Evolutionary conservation across 2,329 filamentous ascomycete species (phyloP).

Genomic region (Nakataea oryzae): DNA sequence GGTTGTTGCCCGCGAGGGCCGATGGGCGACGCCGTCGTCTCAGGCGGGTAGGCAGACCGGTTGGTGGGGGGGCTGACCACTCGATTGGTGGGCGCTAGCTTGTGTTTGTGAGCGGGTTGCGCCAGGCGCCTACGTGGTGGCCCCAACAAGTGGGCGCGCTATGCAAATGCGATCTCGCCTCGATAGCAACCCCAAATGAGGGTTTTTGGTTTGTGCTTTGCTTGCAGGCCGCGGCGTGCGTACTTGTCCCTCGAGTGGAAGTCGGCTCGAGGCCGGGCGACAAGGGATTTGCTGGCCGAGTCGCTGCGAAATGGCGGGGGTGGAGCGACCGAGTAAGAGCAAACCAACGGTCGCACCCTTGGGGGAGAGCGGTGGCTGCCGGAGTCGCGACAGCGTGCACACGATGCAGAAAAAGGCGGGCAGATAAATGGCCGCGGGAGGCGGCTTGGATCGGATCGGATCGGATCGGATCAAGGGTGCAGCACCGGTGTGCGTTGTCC

Average conservation of each 20-base stretch:
- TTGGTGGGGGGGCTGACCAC: background rate
- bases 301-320: background rate
- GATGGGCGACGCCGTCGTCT: background rate
- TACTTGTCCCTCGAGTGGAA: background rate
- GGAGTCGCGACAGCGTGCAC: background rate
- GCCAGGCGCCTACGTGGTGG: background rate
- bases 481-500: background rate
- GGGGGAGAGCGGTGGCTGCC: background rate
- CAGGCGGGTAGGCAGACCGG: background rate
- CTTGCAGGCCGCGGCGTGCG: background rate
- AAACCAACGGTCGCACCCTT: background rate
- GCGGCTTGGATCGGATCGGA: background rate
- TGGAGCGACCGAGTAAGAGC: background rate
- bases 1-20: conserved; percentile 1
- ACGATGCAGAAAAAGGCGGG: background rate
- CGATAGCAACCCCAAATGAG: background rate
- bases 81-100: background rate
- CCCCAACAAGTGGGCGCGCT: background rate
- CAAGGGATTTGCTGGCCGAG: background rate
- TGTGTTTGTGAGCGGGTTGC: no score
- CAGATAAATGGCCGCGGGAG: background rate
- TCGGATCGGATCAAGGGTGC: background rate
- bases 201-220: no score
- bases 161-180: background rate
- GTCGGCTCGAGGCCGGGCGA: background rate